Conservation (phyloP, 768 basidiomycete species). For the Crassisporium funariophilum region DNA sequence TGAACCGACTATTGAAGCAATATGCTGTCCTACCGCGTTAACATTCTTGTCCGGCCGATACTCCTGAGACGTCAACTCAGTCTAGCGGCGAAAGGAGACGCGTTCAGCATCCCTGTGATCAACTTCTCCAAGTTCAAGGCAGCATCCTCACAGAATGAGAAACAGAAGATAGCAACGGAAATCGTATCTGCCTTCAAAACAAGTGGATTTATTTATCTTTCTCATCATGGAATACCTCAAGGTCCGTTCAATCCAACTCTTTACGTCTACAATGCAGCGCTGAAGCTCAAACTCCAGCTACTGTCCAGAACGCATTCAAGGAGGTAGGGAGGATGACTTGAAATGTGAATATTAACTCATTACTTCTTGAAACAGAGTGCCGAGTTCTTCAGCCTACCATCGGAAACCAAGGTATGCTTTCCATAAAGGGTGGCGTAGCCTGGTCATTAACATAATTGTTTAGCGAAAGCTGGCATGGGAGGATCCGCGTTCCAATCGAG, state of each 20-base stretch:
- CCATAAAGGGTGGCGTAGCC: neutral
- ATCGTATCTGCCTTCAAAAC: slow-evolving; percentile 80
- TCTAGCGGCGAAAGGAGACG: slow-evolving; percentile 18
- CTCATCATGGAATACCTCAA: slow-evolving; percentile 68
- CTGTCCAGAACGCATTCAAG: slow-evolving; percentile 60
- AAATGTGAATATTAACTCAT: slow-evolving; percentile 1
- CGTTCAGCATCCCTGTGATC: slow-evolving; percentile 73
- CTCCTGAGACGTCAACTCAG: slow-evolving; percentile 28
- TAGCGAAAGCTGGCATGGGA: slow-evolving; percentile 76
- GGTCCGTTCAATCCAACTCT: slow-evolving; percentile 25
- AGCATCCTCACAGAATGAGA: slow-evolving; percentile 53
- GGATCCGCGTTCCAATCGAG: slow-evolving; percentile 83
- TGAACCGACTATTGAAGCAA: neutral
- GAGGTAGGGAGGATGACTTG: slow-evolving; percentile 46
- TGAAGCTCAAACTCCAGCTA: slow-evolving; percentile 27
- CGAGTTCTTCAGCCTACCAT: slow-evolving; percentile 71
- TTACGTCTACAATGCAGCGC: neutral
- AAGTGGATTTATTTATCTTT: slow-evolving; percentile 80
- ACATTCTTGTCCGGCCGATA: slow-evolving; percentile 21
- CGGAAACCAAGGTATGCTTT: slow-evolving; percentile 54
- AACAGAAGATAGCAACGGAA: slow-evolving; percentile 61
- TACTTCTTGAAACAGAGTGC: slow-evolving; percentile 56
- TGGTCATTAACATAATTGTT: slow-evolving; percentile 1
- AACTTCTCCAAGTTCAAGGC: slow-evolving; percentile 72
- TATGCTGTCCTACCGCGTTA: slow-evolving; percentile 30